Conservation (phyloP, 108 stramenopile species). For the Cyclotella kingstonii region DNA sequence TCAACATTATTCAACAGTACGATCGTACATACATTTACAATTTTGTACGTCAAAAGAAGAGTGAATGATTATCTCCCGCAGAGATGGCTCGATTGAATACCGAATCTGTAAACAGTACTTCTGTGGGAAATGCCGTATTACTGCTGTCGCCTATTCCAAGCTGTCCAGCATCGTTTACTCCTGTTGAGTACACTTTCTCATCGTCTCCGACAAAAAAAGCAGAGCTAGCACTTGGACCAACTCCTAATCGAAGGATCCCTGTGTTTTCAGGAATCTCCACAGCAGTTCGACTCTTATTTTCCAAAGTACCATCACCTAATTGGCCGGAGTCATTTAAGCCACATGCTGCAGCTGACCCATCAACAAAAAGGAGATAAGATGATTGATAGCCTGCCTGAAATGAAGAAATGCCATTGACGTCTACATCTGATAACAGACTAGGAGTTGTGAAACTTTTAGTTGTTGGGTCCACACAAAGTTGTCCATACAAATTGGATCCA, state of each 20-base stretch:
- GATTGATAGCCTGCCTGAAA: constrained; percentile 33
- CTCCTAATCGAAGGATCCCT: constrained; percentile 6
- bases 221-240: constrained; percentile 25
- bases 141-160: constrained; percentile 25
- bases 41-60: too few relatives aligned
- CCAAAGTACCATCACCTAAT: constrained; percentile 25
- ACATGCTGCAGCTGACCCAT: constrained; percentile 35
- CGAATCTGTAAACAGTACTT: constrained; percentile 8
- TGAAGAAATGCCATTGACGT: constrained; percentile 5
- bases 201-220: constrained; percentile 19
- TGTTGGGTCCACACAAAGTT: constrained; percentile 18
- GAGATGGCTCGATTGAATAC: background rate
- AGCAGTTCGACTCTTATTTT: constrained; percentile 6
- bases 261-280: constrained; percentile 9
- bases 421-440: constrained; percentile 14
- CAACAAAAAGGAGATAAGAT: constrained; percentile 20
- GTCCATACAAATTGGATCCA: constrained; percentile 18
- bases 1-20: too few relatives aligned
- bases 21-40: too few relatives aligned
- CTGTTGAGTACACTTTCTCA: constrained; percentile 20
- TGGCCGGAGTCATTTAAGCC: constrained; percentile 33
- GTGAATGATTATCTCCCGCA: constrained; percentile 4
- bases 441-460: constrained; percentile 1
- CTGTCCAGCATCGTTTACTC: constrained; percentile 25
- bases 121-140: constrained; percentile 7